phyloP scores from a whole-genome alignment of 2,329 filamentous ascomycete genomes.

The Dothistroma pini region DNA sequence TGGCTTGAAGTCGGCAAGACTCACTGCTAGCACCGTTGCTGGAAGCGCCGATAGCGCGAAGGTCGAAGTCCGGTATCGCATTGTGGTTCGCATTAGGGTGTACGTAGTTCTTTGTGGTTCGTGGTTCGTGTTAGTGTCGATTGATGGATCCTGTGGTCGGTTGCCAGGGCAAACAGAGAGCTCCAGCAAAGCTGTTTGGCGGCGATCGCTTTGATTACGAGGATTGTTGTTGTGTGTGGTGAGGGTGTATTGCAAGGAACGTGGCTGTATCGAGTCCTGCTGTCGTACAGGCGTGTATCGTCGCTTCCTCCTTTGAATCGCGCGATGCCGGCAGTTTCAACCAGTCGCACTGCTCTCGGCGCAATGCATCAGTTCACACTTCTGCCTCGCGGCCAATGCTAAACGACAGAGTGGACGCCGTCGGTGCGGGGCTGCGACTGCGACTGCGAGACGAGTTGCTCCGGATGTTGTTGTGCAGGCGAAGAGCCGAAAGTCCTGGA shows the following conservation, averaged over 20 bases:
- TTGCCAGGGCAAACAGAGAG: neutral
- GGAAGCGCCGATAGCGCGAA: slow-evolving; percentile 26
- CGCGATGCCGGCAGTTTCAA: neutral
- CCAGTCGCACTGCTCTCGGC: slow-evolving; percentile 1
- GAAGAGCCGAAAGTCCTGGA: neutral
- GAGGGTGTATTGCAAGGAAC: neutral
- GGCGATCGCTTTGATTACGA: neutral
- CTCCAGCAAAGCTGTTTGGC: neutral
- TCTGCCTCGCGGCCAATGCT: neutral
- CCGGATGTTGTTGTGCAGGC: neutral
- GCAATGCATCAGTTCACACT: slow-evolving; percentile 4
- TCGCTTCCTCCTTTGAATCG: neutral
- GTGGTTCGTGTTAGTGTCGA: neutral
- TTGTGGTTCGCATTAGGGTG: slow-evolving; percentile 1
- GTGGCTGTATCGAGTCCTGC: neutral
- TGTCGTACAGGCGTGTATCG: neutral
- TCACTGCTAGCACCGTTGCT: slow-evolving; percentile 34
- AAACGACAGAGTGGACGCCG: slow-evolving; percentile 10
- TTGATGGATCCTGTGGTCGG: neutral
- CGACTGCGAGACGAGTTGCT: neutral
- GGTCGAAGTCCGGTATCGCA: slow-evolving; percentile 3
- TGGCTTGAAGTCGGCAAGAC: slow-evolving; percentile 45
- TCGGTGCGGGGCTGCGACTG: slow-evolving; percentile 20
- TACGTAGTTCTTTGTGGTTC: neutral
- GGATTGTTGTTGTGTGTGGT: neutral